phyloP scores from a whole-genome alignment of 495 filamentous ascomycete species.

The Podospora comata region DNA sequence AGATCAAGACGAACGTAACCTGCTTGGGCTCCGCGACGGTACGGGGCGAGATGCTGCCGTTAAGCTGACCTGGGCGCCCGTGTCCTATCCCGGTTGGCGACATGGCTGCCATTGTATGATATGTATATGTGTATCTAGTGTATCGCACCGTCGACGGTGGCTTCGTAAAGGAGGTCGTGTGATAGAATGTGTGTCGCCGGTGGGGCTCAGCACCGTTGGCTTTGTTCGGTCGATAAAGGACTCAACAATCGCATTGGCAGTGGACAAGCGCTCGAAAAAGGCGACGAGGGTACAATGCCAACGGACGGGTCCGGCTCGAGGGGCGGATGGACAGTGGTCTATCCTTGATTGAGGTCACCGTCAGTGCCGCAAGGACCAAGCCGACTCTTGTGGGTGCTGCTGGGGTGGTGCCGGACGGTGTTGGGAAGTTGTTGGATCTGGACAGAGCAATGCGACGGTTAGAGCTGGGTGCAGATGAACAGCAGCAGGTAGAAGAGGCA shows the following conservation, averaged over 20 bases:
- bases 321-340: conserved; percentile 17
- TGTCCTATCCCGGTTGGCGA: conserved; percentile 18
- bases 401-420: conserved; percentile 1
- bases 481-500: background rate
- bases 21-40: conserved; percentile 61
- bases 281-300: conserved; percentile 2
- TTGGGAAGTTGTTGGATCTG: conserved; percentile 10
- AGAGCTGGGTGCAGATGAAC: background rate
- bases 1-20: conserved; percentile 81
- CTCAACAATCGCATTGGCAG: conserved; percentile 4
- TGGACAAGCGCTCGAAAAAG: background rate
- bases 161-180: background rate
- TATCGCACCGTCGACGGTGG: background rate
- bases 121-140: conserved; percentile 4
- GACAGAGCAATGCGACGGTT: conserved; percentile 4
- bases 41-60: conserved; percentile 47
- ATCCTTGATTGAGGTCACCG: conserved; percentile 25
- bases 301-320: conserved; percentile 5
- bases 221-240: background rate
- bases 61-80: conserved; percentile 19
- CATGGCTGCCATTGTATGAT: conserved; percentile 19
- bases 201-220: background rate
- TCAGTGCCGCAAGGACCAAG: conserved; percentile 19
- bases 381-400: conserved; percentile 10
- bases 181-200: background rate